A percentile compares a stretch with the other conserved stretches of the same genome.
phyloP scores from a whole-genome alignment of 129 eudicot species.

The Apium graveolens region DNA sequence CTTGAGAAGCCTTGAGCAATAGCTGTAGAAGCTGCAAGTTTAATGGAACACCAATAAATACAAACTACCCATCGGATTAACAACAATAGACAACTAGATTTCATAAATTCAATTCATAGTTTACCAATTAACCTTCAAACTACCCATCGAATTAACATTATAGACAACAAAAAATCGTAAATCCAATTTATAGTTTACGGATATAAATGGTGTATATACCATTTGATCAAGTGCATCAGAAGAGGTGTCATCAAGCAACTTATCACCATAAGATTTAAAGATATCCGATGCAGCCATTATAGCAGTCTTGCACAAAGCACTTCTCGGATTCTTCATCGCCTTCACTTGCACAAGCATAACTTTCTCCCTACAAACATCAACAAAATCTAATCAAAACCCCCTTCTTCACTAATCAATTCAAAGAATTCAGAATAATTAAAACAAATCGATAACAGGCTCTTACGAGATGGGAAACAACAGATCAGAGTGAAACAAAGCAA shows the following conservation, averaged over 20 bases:
- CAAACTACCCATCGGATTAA: not conserved
- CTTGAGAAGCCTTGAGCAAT: slow-evolving; percentile 85
- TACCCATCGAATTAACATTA: not conserved
- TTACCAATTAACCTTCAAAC: not conserved
- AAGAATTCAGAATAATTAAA: not conserved
- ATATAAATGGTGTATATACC: slow-evolving; percentile 26
- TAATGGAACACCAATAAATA: not conserved
- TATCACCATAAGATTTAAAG: slow-evolving; percentile 67
- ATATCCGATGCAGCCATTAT: slow-evolving; percentile 90
- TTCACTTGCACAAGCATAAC: slow-evolving; percentile 66
- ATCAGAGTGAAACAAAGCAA: slow-evolving; percentile 59
- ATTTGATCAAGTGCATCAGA: slow-evolving; percentile 65
- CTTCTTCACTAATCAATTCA: not conserved
- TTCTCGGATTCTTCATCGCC: slow-evolving; percentile 95
- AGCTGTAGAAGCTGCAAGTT: slow-evolving; percentile 66
- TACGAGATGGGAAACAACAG: slow-evolving; percentile 69
- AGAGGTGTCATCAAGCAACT: slow-evolving; percentile 42
- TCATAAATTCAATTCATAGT: not conserved
- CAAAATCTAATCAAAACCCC: slow-evolving; percentile 5
- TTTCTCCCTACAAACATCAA: slow-evolving; percentile 51
- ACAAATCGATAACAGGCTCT: slow-evolving; percentile 1
- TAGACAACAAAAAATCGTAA: not conserved
- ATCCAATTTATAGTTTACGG: not conserved
- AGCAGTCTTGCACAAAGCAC: slow-evolving; percentile 87
- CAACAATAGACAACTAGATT: not conserved